These are phyloP conservation scores for Penicillium sclerotigenum DNA, from an alignment of 2,329 filamentous ascomycete species.

Conservation along the genomic window DNA sequence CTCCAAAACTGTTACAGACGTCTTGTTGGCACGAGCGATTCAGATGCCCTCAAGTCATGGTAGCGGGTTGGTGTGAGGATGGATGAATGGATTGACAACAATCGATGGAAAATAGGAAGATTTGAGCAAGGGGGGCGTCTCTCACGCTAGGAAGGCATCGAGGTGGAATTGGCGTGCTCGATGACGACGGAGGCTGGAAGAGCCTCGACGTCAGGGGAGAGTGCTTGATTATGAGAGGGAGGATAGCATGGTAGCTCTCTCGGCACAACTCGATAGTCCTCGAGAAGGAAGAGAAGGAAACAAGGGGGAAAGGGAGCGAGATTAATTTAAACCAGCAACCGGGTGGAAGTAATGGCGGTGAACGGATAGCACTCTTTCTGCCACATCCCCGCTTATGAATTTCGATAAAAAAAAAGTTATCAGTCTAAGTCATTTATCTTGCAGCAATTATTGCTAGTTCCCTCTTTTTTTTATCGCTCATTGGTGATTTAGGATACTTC, in stretches of 20 bases:
- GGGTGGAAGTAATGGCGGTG: slow-evolving; percentile 8
- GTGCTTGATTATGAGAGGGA: slow-evolving; percentile 1
- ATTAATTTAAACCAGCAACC: neutral
- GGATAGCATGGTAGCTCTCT: slow-evolving; percentile 5
- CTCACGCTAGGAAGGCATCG: slow-evolving; percentile 14
- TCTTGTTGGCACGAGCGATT: neutral
- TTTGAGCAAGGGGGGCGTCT: slow-evolving; percentile 11
- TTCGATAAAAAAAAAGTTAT: slow-evolving; percentile 15
- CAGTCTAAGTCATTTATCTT: neutral
- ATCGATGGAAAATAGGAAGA: neutral
- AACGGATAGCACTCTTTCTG: slow-evolving; percentile 12
- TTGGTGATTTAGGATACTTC: neutral
- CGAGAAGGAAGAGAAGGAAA: neutral
- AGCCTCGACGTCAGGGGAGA: neutral
- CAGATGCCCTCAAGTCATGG: neutral
- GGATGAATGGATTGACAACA: neutral
- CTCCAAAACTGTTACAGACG: neutral
- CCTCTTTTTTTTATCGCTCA: neutral
- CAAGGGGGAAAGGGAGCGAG: neutral
- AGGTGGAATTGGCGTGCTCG: neutral
- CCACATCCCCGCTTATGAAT: slow-evolving; percentile 18
- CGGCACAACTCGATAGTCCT: slow-evolving; percentile 5
- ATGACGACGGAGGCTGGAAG: slow-evolving; percentile 2
- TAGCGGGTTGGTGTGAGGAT: neutral
- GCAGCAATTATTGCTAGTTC: neutral